Base-by-base conservation (phyloP, 1,284 basidiomycete genomes). In the Marasmius fiardii region DNA sequence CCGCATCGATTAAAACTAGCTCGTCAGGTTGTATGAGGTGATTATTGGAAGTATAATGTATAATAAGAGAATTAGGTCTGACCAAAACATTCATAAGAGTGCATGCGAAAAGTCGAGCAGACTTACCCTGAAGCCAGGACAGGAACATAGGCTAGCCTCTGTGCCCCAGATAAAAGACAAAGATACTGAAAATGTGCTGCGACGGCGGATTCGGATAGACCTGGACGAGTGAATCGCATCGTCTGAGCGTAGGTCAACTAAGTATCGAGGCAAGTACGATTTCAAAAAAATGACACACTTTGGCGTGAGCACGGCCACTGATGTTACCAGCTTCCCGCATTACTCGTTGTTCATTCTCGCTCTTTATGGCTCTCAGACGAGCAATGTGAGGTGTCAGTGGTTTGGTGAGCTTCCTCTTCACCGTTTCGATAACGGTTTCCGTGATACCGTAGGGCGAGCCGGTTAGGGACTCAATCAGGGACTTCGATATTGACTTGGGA, bases 31-130 rank as follows among this genome's bases (percentile, higher is more conserved):
- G 75, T 6, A 95, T 72, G 28, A 88, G 65, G 57, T 92, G 90
- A 68, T 95, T 88, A 68, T 97, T 97, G 28, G 86, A 80, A 0
- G 93, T 95, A 67, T 97, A 97, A 64, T 98, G 95, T 59, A 98
- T 94, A 34, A 93, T 88, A 1, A 95, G 77, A 2, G 90, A 85
- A 65, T 96, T 95, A 2, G 89, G 81, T 31, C 92, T 93, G 58
- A 14, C 47, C 56, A 44, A 31, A 31, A 31, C 12, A 28, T 8
- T n/a, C 51, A 18, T 37, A 47, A 50, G 28, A 33, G 20, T 20
- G 26, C 7, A 8, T n/a, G 28, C n/a, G 24, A 33, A 50, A 33
- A 33, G 47, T 34, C 5, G 48, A 20, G 21, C 26, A 18, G 28
- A 66, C 81, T 63, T 67, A 92, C 90, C 95, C 95, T 1, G 92